Evolutionary conservation across 352 stramenopile genomes (phyloP), one percentile per base, ranked within the genome.

Genomic region (Blastocystis sp.): DNA sequence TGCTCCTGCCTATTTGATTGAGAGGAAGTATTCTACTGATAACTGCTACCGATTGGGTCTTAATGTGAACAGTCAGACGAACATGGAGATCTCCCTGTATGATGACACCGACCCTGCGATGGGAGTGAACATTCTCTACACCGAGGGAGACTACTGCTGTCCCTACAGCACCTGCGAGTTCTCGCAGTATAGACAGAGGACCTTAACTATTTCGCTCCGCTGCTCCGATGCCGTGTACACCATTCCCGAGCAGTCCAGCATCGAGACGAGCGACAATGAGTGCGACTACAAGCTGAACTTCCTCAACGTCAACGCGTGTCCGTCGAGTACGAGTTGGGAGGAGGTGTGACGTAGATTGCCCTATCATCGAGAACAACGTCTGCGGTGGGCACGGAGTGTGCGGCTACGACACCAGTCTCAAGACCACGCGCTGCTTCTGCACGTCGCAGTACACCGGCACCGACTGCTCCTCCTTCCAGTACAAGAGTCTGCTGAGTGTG

Each of bases 401-500:
- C 55, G 79, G 79, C 39, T 90, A 90, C 55, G 79, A 90, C 55
- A 24, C 62, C n/a, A n/a, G 50, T 0, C 16, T 43, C 13, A 55
- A 41, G 20, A 90, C 34, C 37, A 64, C 79, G 64, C 79, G 68
- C 45, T 90, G 79, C 68, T 90, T 64, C 53, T 90, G 79, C 39
- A 39, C 30, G 37, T 53, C 20, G 18, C 30, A 53, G 20, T 87
- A 75, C 59, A 63, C 55, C 6, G 76, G 76, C 7, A 37, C 30
- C 9, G 76, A 87, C n/a, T 87, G 76, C 76, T 39, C 34, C 34
- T 56, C n/a, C 18, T 81, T 81, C 54, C 24, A 88, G 20, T 88
- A 76, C 59, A 88, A 76, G 37, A 76, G 76, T 88, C 76, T 88
- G 37, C 37, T 76, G 37, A 81, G 70, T 39, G 54, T 68, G n/a